Conservation (phyloP, 2,329 filamentous ascomycete species). For the Colletotrichum orbiculare region DNA sequence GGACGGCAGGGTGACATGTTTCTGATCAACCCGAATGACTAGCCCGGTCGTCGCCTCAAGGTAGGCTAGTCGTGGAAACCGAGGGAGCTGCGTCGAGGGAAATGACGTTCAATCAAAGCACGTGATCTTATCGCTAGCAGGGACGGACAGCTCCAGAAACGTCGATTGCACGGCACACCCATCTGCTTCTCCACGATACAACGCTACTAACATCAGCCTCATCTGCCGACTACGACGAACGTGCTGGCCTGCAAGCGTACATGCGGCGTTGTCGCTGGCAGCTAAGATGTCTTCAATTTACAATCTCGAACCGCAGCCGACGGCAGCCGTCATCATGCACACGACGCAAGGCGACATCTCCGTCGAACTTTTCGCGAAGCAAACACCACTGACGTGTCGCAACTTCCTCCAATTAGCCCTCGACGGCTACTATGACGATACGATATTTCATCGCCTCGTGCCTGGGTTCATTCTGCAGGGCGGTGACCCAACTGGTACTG, state of each 20-base stretch:
- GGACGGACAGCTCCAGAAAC: neutral
- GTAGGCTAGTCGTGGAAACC: neutral
- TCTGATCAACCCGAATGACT: no score
- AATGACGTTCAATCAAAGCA: neutral
- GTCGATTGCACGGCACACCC: constrained; percentile 2
- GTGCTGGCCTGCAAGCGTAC: neutral
- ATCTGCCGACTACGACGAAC: neutral
- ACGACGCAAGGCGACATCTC: constrained; percentile 91
- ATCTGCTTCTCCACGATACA: neutral
- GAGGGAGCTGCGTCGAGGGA: neutral
- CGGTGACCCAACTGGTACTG: constrained; percentile 92
- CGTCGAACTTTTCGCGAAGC: constrained; percentile 94
- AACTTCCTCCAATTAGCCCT: constrained; percentile 97
- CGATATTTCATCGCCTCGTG: constrained; percentile 92
- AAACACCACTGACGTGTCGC: constrained; percentile 88
- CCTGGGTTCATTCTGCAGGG: constrained; percentile 95
- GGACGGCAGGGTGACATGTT: no score
- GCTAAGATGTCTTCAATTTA: constrained; percentile 86
- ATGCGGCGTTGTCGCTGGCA: neutral
- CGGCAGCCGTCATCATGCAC: constrained; percentile 89
- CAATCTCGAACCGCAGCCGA: constrained; percentile 94
- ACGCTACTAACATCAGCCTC: neutral
- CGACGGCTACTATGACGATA: constrained; percentile 94
- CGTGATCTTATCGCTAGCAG: constrained; percentile 36
- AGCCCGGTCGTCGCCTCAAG: no score